Conservation (phyloP, 495 filamentous ascomycete species). For the Paragyromitra xinjiangensis region DNA sequence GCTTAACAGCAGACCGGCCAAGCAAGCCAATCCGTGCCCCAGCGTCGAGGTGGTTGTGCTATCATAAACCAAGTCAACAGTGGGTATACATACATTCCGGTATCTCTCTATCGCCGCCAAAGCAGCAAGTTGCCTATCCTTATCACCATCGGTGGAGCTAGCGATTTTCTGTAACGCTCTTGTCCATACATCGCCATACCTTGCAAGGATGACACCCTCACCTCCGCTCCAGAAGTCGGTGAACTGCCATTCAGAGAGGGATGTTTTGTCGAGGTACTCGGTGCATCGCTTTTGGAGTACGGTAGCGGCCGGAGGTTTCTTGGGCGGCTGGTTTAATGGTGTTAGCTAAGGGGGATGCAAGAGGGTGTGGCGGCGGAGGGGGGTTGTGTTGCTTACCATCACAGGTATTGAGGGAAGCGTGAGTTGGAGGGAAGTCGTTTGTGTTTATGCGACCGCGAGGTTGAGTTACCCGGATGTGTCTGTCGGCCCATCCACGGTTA, state of each 20-base stretch:
- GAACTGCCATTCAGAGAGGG: neutral
- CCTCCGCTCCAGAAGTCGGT: conserved; percentile 4
- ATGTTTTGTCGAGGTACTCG: neutral
- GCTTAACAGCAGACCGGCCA: conserved; percentile 20
- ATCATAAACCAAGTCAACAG: conserved; percentile 10
- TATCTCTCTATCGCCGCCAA: neutral
- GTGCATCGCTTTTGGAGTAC: conserved; percentile 2
- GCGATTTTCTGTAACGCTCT: neutral
- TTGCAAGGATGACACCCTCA: neutral
- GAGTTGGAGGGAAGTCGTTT: neutral
- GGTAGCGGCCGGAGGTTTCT: neutral
- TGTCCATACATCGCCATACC: conserved; percentile 2
- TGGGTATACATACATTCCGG: conserved; percentile 2
- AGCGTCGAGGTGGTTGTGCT: conserved; percentile 22
- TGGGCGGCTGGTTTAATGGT: conserved; percentile 4
- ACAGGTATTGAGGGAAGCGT: neutral
- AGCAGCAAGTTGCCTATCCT: conserved; percentile 10
- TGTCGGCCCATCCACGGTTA: too few relatives aligned
- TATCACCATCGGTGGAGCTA: neutral
- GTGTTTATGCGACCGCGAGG: neutral
- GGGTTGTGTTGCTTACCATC: conserved; percentile 7
- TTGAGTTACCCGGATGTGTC: neutral
- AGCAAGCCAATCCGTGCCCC: conserved; percentile 13
- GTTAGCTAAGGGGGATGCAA: conserved; percentile 1
- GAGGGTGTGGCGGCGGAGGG: neutral